A percentile compares a stretch with the other conserved stretches of the same genome.
phyloP scores from a whole-genome alignment of 768 basidiomycete species.

The Suillus fuscotomentosus region DNA sequence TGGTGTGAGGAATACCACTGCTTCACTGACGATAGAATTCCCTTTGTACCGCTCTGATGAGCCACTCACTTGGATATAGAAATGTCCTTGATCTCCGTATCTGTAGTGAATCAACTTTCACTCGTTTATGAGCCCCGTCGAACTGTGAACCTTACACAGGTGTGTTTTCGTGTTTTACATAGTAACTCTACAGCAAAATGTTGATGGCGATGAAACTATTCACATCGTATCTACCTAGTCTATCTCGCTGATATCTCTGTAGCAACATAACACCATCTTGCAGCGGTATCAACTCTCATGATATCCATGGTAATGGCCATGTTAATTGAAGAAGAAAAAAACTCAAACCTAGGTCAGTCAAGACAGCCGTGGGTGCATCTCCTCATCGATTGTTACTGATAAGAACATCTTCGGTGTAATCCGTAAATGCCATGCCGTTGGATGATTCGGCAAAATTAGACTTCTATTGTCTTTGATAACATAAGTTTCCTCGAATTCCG shows the following conservation, averaged over 20 bases:
- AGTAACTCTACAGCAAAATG: not conserved
- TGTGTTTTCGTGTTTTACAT: too few species aligned
- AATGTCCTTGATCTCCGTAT: too few species aligned
- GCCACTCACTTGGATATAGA: too few species aligned
- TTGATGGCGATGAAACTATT: not conserved
- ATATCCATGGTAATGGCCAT: slow-evolving; percentile 19
- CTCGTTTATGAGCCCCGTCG: too few species aligned
- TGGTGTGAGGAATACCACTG: slow-evolving; percentile 12
- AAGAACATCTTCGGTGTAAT: slow-evolving; percentile 15
- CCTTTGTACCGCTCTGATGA: too few species aligned
- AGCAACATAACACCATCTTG: slow-evolving; percentile 9
- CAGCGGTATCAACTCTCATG: slow-evolving; percentile 23
- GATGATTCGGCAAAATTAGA: not conserved
- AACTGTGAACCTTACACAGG: too few species aligned
- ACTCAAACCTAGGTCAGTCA: slow-evolving; percentile 15
- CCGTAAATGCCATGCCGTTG: not conserved
- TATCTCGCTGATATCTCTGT: not conserved
- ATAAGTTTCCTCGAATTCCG: not conserved
- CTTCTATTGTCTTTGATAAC: slow-evolving; percentile 11
- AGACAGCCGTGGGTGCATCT: not conserved
- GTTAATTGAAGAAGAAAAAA: slow-evolving; percentile 23
- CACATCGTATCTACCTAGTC: not conserved
- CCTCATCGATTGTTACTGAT: slow-evolving; percentile 22
- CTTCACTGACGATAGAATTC: too few species aligned
- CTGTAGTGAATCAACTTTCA: too few species aligned